These are phyloP conservation scores for Agrocybe chaxingu DNA, from an alignment of 768 basidiomycete genomes.

Conservation along the genomic window DNA sequence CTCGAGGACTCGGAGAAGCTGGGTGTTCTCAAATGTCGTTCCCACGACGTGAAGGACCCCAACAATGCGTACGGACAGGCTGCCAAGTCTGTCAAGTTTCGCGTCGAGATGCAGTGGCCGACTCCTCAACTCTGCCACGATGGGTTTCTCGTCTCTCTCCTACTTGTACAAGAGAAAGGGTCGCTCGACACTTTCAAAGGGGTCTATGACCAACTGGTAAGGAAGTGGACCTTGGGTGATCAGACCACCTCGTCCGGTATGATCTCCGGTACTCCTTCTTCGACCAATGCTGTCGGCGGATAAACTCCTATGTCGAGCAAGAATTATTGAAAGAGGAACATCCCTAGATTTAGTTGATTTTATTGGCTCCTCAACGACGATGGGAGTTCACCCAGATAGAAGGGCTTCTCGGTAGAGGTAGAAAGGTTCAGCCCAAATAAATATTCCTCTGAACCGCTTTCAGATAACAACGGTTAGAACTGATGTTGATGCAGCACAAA, in stretches of 20 bases:
- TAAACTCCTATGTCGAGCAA: too few species aligned
- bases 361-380: too few species aligned
- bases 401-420: too few species aligned
- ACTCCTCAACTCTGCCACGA: conserved; percentile 43
- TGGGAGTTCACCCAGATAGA: too few species aligned
- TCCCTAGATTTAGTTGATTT: too few species aligned
- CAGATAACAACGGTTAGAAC: too few species aligned
- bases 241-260: conserved; percentile 4
- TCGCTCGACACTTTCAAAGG: conserved; percentile 79
- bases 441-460: too few species aligned
- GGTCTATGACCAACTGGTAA: conserved; percentile 61
- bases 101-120: conserved; percentile 63
- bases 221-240: conserved; percentile 66
- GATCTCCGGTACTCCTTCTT: conserved; percentile 6
- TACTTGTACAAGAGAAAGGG: conserved; percentile 82
- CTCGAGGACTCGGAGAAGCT: conserved; percentile 61
- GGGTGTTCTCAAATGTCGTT: conserved; percentile 72
- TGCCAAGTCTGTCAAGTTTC: conserved; percentile 75
- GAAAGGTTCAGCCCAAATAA: too few species aligned
- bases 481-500: too few species aligned
- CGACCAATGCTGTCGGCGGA: not conserved
- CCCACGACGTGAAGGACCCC: conserved; percentile 63
- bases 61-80: conserved; percentile 44
- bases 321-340: too few species aligned
- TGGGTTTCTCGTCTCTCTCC: conserved; percentile 48